Conservation (phyloP, 169 alveolate genomes). For the Pseudocohnilembus persalinus region DNA sequence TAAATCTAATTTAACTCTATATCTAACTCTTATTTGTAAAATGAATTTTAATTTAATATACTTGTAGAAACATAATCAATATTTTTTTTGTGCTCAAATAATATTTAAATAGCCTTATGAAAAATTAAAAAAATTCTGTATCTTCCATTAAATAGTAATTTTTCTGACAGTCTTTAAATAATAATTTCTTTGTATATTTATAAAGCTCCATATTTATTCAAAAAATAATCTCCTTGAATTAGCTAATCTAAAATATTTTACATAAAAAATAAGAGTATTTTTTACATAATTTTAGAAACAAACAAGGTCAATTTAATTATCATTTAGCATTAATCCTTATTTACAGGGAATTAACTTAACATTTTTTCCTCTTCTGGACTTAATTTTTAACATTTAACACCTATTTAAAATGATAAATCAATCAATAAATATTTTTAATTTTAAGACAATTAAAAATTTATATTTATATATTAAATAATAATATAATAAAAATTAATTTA, state of each 20-base stretch:
- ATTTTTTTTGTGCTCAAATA: no score
- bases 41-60: no score
- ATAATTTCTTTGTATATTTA: not conserved
- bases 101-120: not conserved
- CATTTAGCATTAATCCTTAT: not conserved
- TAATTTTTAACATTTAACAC: no score
- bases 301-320: not conserved
- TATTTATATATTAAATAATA: no score
- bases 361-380: not conserved
- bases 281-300: no score
- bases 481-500: no score
- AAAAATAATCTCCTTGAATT: not conserved
- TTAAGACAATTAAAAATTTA: no score
- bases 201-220: not conserved
- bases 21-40: not conserved
- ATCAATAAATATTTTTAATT: no score
- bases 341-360: not conserved
- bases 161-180: not conserved
- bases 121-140: not conserved
- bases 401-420: no score
- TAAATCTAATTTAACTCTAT: not conserved
- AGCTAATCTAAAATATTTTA: not conserved
- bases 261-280: not conserved
- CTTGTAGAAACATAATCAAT: not conserved
- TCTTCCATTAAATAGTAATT: not conserved